Percentiles rank a stretch among this genome's conserved stretches.
Evolutionary conservation across 495 filamentous ascomycete genomes (phyloP).

Genomic region (Lophiotrema nucula): DNA sequence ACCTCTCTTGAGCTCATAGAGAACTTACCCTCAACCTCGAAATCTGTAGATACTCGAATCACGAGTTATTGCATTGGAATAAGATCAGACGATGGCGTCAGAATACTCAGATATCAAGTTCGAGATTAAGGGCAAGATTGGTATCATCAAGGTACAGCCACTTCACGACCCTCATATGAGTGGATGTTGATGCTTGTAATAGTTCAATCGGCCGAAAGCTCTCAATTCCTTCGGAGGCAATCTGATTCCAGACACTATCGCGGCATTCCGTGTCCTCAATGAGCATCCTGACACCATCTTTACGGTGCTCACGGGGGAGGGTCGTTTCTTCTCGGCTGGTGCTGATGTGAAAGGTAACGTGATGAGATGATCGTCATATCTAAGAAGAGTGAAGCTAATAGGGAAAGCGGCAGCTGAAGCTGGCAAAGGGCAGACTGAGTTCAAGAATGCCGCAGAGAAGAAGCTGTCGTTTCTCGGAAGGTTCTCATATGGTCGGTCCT

Average conservation of each 20-base stretch:
- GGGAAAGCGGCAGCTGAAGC: background rate
- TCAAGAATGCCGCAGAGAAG: slow-evolving; percentile 35
- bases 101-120: slow-evolving; percentile 39
- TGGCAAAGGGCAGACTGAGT: slow-evolving; percentile 3
- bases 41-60: no score
- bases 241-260: slow-evolving; percentile 36
- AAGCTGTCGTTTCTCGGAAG: slow-evolving; percentile 27
- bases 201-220: slow-evolving; percentile 42
- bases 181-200: background rate
- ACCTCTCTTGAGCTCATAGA: no score
- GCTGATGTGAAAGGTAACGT: slow-evolving; percentile 39
- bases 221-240: slow-evolving; percentile 41
- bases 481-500: slow-evolving; percentile 26
- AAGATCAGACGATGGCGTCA: slow-evolving; percentile 21
- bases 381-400: no score
- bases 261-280: slow-evolving; percentile 35
- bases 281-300: slow-evolving; percentile 39
- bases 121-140: slow-evolving; percentile 38
- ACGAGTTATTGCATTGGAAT: no score
- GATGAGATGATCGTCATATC: no score
- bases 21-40: no score
- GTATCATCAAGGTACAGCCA: slow-evolving; percentile 36
- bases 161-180: background rate
- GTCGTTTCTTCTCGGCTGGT: slow-evolving; percentile 40
- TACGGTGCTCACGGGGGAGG: slow-evolving; percentile 39